Evolutionary conservation across 495 filamentous ascomycete genomes (phyloP), one percentile per base, ranked within the genome.

Genomic region (Cairneyella variabilis): DNA sequence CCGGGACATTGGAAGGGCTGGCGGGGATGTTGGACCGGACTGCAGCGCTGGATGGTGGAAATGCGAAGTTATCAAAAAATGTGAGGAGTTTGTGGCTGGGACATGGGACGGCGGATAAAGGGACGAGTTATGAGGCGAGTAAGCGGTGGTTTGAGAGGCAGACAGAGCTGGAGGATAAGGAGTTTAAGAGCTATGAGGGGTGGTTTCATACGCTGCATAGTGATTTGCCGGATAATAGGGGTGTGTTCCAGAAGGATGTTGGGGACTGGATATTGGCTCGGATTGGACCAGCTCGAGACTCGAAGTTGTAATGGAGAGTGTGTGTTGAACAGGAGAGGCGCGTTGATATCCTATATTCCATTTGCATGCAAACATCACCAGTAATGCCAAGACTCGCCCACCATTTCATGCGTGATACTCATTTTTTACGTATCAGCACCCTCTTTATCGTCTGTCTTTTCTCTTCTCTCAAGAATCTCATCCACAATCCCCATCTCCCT

Each of bases 401-500:
- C 14, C 14, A 32, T 7, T 32, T 7, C 26, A 4, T 36, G 21
- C 17, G 16, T 36, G 28, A 18, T 37, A 6, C 17, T 51, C 23
- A 20, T 18, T 37, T 5, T 26, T 6, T 21, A 17, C 26, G 14
- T 36, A 3, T 48, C 25, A 36, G 34, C 37, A 40, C 26, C 34
- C 43, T 48, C 37, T 8, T 51, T 32, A 32, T 56, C 54, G n/a
- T 48, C 56, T 18, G 50, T 43, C 26, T 53, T 59, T 42, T 68
- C 65, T 14, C 60, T 62, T n/a, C 59, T 61, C 52, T 69, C 78
- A 50, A 98, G 62, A 48, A 98, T 90, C 69, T 91, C 81, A 75
- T 98, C 93, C 25, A 98, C 79, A 61, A 98, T 85, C 0, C 93
- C 93, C 69, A 95, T 76, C 20, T 93, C 88, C 65, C 89, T 72